Percentiles rank a stretch among this genome's conserved stretches.
Conservation (phyloP, 1,284 basidiomycete species). For the Gomphus bonarii region DNA sequence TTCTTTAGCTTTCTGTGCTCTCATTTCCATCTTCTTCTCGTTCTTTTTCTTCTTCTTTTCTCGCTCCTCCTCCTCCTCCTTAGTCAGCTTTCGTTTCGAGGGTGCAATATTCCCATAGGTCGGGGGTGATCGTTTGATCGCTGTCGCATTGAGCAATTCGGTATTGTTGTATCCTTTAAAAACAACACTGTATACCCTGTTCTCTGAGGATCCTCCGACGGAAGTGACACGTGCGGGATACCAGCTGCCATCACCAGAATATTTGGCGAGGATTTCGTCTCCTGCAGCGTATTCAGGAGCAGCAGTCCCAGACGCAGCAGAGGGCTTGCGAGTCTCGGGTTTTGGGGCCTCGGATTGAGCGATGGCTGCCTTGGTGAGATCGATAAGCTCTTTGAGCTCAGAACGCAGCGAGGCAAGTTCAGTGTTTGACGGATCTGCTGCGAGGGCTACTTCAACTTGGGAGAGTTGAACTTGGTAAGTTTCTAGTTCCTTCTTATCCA, state of each 20-base stretch:
- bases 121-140: slow-evolving; percentile 61
- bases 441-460: slow-evolving; percentile 82
- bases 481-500: slow-evolving; percentile 52
- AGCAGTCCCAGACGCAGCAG: slow-evolving; percentile 29
- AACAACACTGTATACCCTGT: slow-evolving; percentile 84
- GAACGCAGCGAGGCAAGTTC: slow-evolving; percentile 70
- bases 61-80: slow-evolving; percentile 81
- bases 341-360: slow-evolving; percentile 55
- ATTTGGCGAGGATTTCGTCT: slow-evolving; percentile 89
- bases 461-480: slow-evolving; percentile 84
- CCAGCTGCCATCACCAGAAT: slow-evolving; percentile 81
- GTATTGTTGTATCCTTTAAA: slow-evolving; percentile 95
- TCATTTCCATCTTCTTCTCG: slow-evolving; percentile 87
- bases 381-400: slow-evolving; percentile 86
- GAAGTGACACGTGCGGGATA: slow-evolving; percentile 89
- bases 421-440: slow-evolving; percentile 71
- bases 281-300: slow-evolving; percentile 66
- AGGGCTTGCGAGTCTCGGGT: slow-evolving; percentile 43
- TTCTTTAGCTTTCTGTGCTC: slow-evolving; percentile 83
- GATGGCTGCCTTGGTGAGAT: slow-evolving; percentile 71
- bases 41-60: slow-evolving; percentile 93
- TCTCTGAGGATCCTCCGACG: slow-evolving; percentile 77
- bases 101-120: slow-evolving; percentile 34
- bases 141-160: slow-evolving; percentile 72
- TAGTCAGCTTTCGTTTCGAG: slow-evolving; percentile 67